Conservation (phyloP, 441 rosid genomes). For the Theobroma grandiflorum region DNA sequence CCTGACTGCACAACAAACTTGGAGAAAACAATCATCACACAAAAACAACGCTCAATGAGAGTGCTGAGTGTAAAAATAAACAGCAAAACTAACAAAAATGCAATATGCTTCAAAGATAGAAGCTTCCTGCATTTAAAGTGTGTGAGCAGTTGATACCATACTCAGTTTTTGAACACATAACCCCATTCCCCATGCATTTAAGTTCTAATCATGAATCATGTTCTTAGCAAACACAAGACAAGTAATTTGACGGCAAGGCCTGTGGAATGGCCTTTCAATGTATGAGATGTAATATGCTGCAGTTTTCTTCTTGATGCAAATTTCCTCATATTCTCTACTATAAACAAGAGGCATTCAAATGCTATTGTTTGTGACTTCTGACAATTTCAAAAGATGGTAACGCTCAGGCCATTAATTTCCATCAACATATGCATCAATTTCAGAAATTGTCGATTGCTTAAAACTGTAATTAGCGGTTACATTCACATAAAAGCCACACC, state of each 20-base stretch:
- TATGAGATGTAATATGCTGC: conserved; percentile 5
- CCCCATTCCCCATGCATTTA: neutral
- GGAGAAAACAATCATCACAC: neutral
- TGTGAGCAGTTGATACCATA: neutral
- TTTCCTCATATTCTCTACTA: conserved; percentile 4
- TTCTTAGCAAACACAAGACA: neutral
- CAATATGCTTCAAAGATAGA: neutral
- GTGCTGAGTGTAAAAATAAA: conserved; percentile 1
- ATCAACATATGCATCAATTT: conserved; percentile 5
- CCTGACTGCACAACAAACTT: neutral
- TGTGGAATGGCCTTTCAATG: neutral
- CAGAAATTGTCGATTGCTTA: neutral
- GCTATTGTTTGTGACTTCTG: neutral
- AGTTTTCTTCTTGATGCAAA: neutral
- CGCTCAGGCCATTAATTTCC: neutral
- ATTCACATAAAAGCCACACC: conserved; percentile 13
- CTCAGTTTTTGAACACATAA: neutral
- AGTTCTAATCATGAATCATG: neutral
- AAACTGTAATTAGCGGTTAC: conserved; percentile 12
- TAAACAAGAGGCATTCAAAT: conserved; percentile 6
- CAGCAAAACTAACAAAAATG: neutral
- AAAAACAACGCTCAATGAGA: neutral
- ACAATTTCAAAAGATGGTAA: conserved; percentile 4
- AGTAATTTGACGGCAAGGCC: neutral
- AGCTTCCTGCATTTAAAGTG: neutral